Evolutionary conservation across 495 filamentous ascomycete genomes (phyloP).

Genomic region (Penicillium roqueforti): DNA sequence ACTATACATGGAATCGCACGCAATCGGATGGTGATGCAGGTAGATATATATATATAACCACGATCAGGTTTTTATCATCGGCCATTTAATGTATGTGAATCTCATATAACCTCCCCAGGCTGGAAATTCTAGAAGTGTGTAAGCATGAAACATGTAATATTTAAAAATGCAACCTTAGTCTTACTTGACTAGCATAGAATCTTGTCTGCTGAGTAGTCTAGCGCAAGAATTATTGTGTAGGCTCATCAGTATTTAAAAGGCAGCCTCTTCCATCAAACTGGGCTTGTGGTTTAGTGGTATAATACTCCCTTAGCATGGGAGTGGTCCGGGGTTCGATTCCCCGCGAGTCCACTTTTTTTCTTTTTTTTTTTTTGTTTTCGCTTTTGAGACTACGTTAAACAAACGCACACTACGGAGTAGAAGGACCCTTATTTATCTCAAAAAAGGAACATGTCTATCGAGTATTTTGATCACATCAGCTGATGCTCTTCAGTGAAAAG

Average conservation of each 20-base stretch:
- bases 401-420: no score
- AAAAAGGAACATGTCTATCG: no score
- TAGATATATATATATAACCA: background rate
- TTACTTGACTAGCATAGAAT: background rate
- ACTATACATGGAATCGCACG: background rate
- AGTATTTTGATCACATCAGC: no score
- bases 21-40: background rate
- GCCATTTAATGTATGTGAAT: background rate
- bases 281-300: conserved; percentile 48
- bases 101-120: background rate
- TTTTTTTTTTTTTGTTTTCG: conserved; percentile 17
- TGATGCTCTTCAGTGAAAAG: background rate
- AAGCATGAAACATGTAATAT: background rate
- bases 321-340: conserved; percentile 58
- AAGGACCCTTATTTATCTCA: no score
- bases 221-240: background rate
- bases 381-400: no score
- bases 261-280: conserved; percentile 7
- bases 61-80: background rate
- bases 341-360: conserved; percentile 45
- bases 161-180: background rate
- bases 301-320: conserved; percentile 47
- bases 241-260: background rate
- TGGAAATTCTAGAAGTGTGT: background rate
- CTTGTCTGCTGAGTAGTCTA: no score